Evolutionary conservation across 2,329 filamentous ascomycete species (phyloP), one percentile per base, ranked within the genome.

Genomic region (Fusarium tupiense): DNA sequence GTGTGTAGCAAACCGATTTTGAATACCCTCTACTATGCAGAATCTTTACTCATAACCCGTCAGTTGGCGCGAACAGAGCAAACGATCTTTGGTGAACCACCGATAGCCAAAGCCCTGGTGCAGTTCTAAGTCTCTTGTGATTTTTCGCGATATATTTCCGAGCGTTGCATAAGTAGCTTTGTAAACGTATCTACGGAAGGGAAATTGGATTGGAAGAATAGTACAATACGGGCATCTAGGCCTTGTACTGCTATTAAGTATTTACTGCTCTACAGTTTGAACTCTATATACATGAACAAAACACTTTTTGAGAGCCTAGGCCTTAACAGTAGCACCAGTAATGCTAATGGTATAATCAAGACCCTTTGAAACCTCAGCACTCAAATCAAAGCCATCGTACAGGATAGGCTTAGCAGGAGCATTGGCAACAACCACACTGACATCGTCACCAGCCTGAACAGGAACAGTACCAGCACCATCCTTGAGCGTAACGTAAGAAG

Each of bases 391-490:
- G 7, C 84, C 81, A 71, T 87, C 85, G 68, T 86, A 88, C 54
- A 83, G 76, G 33, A 86, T 79, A 31, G 86, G 79, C 54, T 80
- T 69, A 13, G 79, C 78, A 13, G 86, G 86, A 6, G 86, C 86
- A 71, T 88, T 88, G 20, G 82, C 86, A 46, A 88, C 81, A 14
- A 88, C 83, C 41, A 88, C 78, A 46, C 78, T 85, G 13, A 80
- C 82, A 77, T 87, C 83, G 70, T 88, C 85, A 2, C 81, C 83
- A n/a, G 70, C 72, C 19, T 78, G 79, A 13, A 87, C 69, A 3
- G 69, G 67, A 3, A 80, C 80, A 17, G 79, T 80, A 1, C 80
- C 85, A 22, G 78, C 78, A 5, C 84, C 84, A 50, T 81, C 72
- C 20, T 81, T 71, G 11, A 82, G 80, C 10, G 66, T 67, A 4